phyloP scores from a whole-genome alignment of 2,329 filamentous ascomycete genomes.

The Gaeumannomyces tritici region DNA sequence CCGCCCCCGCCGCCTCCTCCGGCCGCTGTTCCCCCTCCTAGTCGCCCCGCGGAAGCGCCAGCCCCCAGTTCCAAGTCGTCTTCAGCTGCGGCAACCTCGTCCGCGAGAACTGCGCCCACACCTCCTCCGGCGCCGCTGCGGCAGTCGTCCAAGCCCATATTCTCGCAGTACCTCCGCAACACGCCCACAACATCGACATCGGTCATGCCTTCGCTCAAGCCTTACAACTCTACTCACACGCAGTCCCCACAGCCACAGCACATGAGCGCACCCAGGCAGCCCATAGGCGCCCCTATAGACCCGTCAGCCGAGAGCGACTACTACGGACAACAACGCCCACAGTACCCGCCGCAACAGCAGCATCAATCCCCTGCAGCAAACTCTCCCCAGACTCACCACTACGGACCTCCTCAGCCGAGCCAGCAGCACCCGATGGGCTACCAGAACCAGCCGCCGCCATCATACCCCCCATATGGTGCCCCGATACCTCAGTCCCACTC shows the following conservation, averaged over 20 bases:
- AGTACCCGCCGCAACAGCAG: conserved; percentile 22
- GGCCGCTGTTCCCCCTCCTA: neutral
- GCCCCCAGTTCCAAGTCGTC: neutral
- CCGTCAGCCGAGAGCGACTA: conserved; percentile 34
- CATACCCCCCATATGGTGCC: conserved; percentile 32
- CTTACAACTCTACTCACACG: conserved; percentile 23
- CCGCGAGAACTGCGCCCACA: conserved; percentile 26
- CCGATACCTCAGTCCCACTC: conserved; percentile 32
- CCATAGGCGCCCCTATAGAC: conserved; percentile 30
- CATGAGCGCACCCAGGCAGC: conserved; percentile 32
- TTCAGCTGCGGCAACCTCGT: neutral
- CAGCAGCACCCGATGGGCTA: conserved; percentile 14
- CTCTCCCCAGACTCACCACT: conserved; percentile 17
- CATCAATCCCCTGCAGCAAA: conserved; percentile 18
- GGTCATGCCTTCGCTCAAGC: conserved; percentile 46
- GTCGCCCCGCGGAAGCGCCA: too few species aligned
- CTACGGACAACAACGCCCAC: conserved; percentile 25
- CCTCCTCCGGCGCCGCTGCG: conserved; percentile 30
- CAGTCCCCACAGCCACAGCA: conserved; percentile 42
- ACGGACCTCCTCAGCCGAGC: conserved; percentile 2
- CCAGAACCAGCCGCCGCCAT: conserved; percentile 12
- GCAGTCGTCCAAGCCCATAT: conserved; percentile 35
- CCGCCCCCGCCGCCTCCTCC: conserved; percentile 36
- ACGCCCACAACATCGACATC: conserved; percentile 29
- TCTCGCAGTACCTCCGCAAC: conserved; percentile 34